phyloP scores from a whole-genome alignment of 2,329 filamentous ascomycete genomes.

The Pseudogymnoascus pannorum region DNA sequence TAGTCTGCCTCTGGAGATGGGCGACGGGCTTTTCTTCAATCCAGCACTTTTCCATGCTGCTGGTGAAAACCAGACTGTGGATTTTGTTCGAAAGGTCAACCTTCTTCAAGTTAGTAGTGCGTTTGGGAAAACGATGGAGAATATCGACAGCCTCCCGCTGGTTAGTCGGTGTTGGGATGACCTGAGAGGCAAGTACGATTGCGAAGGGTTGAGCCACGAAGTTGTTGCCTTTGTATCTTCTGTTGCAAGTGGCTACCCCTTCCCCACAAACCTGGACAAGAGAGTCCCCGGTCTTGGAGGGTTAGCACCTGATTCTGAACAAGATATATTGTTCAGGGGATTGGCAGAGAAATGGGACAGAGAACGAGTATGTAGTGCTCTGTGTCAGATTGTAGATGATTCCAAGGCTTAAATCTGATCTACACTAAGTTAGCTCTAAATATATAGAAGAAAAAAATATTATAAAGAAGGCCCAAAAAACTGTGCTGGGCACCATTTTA shows the following conservation, averaged over 20 bases:
- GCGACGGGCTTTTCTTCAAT: slow-evolving; percentile 58
- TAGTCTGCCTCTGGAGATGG: slow-evolving; percentile 43
- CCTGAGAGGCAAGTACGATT: slow-evolving; percentile 29
- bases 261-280: slow-evolving; percentile 54
- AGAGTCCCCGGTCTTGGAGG: slow-evolving; percentile 47
- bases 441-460: too few relatives aligned
- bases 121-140: slow-evolving; percentile 59
- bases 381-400: too few relatives aligned
- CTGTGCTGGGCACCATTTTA: too few relatives aligned
- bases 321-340: too few relatives aligned
- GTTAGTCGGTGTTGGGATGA: slow-evolving; percentile 39
- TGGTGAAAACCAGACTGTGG: slow-evolving; percentile 44
- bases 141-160: slow-evolving; percentile 43
- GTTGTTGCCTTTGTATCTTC: slow-evolving; percentile 42
- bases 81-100: slow-evolving; percentile 50
- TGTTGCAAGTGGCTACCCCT: slow-evolving; percentile 52
- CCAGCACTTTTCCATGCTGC: slow-evolving; percentile 57
- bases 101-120: slow-evolving; percentile 54
- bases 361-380: too few relatives aligned
- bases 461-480: too few relatives aligned
- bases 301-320: too few relatives aligned
- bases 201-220: slow-evolving; percentile 33
- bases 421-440: too few relatives aligned
- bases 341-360: too few relatives aligned
- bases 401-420: too few relatives aligned